Evolutionary conservation across 495 filamentous ascomycete species (phyloP).

Genomic region (Neurospora africana): DNA sequence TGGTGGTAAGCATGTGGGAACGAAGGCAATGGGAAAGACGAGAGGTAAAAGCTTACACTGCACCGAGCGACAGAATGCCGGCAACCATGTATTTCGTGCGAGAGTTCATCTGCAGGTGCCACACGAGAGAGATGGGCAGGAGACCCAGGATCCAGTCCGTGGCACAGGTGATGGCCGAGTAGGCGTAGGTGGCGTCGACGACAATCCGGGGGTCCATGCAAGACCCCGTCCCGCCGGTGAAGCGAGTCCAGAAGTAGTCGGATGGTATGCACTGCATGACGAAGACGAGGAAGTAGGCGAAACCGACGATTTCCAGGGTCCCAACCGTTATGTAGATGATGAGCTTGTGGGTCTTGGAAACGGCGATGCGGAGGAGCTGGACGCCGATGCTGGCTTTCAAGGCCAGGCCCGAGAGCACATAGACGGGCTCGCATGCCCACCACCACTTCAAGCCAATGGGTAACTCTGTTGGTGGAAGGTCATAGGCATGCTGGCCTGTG

Average conservation of each 20-base stretch:
- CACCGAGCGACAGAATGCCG: conserved; percentile 13
- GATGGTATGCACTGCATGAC: conserved; percentile 35
- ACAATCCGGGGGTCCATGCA: conserved; percentile 17
- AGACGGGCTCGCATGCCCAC: conserved; percentile 17
- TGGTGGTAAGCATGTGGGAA: neutral
- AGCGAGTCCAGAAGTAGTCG: conserved; percentile 27
- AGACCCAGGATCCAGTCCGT: conserved; percentile 25
- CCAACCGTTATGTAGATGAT: conserved; percentile 22
- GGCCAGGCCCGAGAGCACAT: conserved; percentile 13
- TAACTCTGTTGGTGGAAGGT: neutral
- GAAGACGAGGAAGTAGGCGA: conserved; percentile 30
- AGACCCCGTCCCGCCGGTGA: conserved; percentile 1
- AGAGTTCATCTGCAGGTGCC: conserved; percentile 20
- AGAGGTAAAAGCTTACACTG: conserved; percentile 10
- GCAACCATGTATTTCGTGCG: conserved; percentile 14
- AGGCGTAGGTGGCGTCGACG: conserved; percentile 15
- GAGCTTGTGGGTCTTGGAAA: conserved; percentile 25
- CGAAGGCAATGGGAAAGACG: neutral
- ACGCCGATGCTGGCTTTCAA: conserved; percentile 28
- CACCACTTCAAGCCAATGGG: conserved; percentile 4
- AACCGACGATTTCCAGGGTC: conserved; percentile 20
- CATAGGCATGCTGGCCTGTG: neutral
- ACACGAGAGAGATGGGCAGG: conserved; percentile 24
- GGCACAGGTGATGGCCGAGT: conserved; percentile 17
- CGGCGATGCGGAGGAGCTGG: conserved; percentile 34